Conservation (phyloP, 768 basidiomycete genomes). For the Favolaschia claudopus region DNA sequence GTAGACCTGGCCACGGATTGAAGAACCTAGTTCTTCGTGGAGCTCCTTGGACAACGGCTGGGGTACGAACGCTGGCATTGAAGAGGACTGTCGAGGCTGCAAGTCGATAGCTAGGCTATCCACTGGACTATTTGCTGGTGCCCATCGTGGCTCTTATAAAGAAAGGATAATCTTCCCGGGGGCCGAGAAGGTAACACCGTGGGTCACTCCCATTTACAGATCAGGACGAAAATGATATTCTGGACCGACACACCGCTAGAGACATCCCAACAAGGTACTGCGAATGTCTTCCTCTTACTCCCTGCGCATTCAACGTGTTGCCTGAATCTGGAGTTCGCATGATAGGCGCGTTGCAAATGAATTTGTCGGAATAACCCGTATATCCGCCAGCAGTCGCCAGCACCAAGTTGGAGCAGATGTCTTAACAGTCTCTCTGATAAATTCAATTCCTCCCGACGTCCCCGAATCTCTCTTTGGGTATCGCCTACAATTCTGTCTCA, state of each 20-base stretch:
- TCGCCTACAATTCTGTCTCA: too few species aligned
- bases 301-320: too few species aligned
- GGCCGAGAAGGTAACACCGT: background rate
- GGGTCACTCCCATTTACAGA: background rate
- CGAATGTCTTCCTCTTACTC: too few species aligned
- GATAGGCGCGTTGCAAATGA: background rate
- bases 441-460: too few species aligned
- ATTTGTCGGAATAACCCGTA: too few species aligned
- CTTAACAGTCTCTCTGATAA: too few species aligned
- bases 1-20: conserved; percentile 57
- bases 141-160: conserved; percentile 3
- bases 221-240: conserved; percentile 1
- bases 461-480: too few species aligned
- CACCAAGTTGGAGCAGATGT: too few species aligned
- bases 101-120: too few species aligned
- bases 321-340: background rate
- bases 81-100: background rate
- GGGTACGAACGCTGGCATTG: conserved; percentile 14
- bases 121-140: background rate
- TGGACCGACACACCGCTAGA: background rate
- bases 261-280: conserved; percentile 10
- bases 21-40: conserved; percentile 52
- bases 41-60: conserved; percentile 41
- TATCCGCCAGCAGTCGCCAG: too few species aligned
- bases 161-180: conserved; percentile 7